Base-by-base conservation (phyloP, 768 basidiomycete species). In the Psilocybe cubensis region DNA sequence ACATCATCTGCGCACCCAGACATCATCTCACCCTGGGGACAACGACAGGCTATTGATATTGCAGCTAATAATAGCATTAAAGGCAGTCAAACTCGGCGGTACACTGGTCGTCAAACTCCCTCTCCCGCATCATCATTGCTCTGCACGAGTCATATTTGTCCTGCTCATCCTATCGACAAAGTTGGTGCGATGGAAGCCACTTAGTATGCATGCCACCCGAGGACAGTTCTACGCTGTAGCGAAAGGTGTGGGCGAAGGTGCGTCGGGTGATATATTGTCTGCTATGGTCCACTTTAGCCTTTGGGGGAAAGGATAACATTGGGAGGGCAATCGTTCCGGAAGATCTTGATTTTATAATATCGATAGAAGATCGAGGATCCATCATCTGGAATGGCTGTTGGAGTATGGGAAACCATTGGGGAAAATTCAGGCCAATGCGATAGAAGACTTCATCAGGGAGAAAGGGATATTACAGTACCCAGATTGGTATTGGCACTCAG, bases 191-290 rank as follows among this genome's bases (percentile, higher is more conserved):
- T 57, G 42, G 42, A 57, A 57, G 18, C 56, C 56, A 11, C 29
- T 3, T 7, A n/a, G 24, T 8, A 52, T 57, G 49, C 56, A 57
- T 41, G 29, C 27, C 4, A 57, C 44, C 20, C 40, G 56, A 2
- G 56, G 56, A 0, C 35, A 41, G 6, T 57, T 57, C 25, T 57
- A 57, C 25, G 48, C 49, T 9, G 56, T 57, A 2, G 56, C 50
- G 10, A 27, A 51, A 11, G 56, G 49, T 1, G 21, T 57, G 7
- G 49, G 56, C 10, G 33, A 29, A 38, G 43, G n/a, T n/a, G n/a
- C n/a, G n/a, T n/a, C n/a, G n/a, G n/a, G n/a, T n/a, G n/a, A n/a
- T n/a, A n/a, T n/a, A n/a, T n/a, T n/a, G n/a, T n/a, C n/a, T n/a
- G n/a, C n/a, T n/a, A n/a, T n/a, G n/a, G n/a, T n/a, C n/a, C n/a